A percentile compares a stretch with the other conserved stretches of the same genome.
phyloP scores from a whole-genome alignment of 2,329 filamentous ascomycete species.

The Intubia oerlemansii region DNA sequence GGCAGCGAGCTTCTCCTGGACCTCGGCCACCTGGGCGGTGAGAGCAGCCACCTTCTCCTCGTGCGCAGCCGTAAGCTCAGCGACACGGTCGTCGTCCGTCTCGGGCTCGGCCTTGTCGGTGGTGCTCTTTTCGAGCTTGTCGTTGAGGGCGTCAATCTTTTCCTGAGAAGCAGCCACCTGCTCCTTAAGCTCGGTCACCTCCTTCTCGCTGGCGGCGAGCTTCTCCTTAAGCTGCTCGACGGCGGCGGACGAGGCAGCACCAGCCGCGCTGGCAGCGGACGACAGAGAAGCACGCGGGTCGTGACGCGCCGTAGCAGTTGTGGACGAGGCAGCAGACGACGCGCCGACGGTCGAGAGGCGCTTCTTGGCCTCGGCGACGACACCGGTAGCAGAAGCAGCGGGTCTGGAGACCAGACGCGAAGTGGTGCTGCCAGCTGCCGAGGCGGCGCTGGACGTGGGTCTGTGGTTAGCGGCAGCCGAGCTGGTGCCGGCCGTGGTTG shows the following conservation, averaged over 20 bases:
- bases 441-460: slow-evolving; percentile 14
- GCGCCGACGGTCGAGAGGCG: slow-evolving; percentile 29
- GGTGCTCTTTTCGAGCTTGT: slow-evolving; percentile 23
- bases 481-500: slow-evolving; percentile 1
- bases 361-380: slow-evolving; percentile 31
- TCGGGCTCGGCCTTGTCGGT: slow-evolving; percentile 21
- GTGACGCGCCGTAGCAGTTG: slow-evolving; percentile 20
- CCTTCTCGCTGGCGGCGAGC: slow-evolving; percentile 32
- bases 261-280: not conserved
- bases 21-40: slow-evolving; percentile 24
- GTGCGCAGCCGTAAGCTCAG: slow-evolving; percentile 27
- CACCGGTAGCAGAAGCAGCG: no score
- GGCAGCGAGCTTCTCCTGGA: slow-evolving; percentile 22
- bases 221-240: slow-evolving; percentile 38
- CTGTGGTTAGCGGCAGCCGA: slow-evolving; percentile 13
- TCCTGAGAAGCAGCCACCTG: slow-evolving; percentile 33
- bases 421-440: slow-evolving; percentile 12
- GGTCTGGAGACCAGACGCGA: no score
- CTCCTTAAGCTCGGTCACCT: slow-evolving; percentile 33
- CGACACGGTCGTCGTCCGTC: slow-evolving; percentile 25
- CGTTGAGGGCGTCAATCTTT: slow-evolving; percentile 31
- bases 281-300: slow-evolving; percentile 18
- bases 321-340: slow-evolving; percentile 17
- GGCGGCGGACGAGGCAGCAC: slow-evolving; percentile 21
- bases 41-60: slow-evolving; percentile 25